Evolutionary conservation across 495 filamentous ascomycete species (phyloP), one percentile per base, ranked within the genome.

Genomic region (Aspergillus haitiensis): DNA sequence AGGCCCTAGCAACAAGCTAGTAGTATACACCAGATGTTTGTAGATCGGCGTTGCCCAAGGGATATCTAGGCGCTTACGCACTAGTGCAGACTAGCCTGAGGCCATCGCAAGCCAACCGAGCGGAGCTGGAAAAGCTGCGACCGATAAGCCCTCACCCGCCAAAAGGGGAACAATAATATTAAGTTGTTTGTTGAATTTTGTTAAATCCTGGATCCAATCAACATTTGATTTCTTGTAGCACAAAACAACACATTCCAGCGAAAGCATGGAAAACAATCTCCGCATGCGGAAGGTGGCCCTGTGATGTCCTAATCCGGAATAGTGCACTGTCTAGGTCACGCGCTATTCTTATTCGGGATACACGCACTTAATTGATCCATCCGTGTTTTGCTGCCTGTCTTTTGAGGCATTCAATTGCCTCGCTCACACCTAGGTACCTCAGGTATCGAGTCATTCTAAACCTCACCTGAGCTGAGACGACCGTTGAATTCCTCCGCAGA

Each of bases 11-110:
- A 52, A 59, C 55, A 33, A 36, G 50, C 21, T 27, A 27, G 21
- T 50, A 27, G 16, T 48, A 52, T 53, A 39, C 13, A 32, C 39
- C n/a, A 9, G 49, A n/a, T 60, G 58, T 54, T 60, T 60, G 58
- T 36, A 35, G 37, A 31, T 36, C 48, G 15, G 40, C 60, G 65
- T 67, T 67, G 65, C 65, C 65, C 58, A 59, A 64, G 65, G 35
- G 65, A 67, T 61, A 46, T 37, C 42, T 37, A 27, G 18, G 46
- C 49, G 44, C 58, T 64, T 61, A 49, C 37, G 49, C 55, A 56
- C 53, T 57, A 62, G 47, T n/a, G 50, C 55, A 59, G 63, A 52
- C 59, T 59, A 53, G 56, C 53, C 45, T 27, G 21, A 27, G 44
- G 55, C 32, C 63, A 60, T 62, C 56, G 60, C 21, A 27, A 27